Evolutionary conservation across 2,329 filamentous ascomycete genomes (phyloP), one percentile per base, ranked within the genome.

Genomic region (Nemania bipapillata): DNA sequence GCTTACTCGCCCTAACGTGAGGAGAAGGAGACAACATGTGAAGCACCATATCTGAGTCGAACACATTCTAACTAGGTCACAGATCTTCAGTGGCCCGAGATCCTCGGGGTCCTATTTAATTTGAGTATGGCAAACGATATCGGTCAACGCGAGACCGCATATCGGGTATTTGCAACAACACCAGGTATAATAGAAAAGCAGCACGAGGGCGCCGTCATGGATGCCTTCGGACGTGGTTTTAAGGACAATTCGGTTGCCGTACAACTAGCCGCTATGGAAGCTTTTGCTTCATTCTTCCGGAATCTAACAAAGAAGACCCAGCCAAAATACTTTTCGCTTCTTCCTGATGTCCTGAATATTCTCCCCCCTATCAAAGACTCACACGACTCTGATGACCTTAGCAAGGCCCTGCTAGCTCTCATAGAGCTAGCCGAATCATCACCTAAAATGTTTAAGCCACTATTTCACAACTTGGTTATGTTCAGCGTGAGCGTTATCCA

Each of bases 161-260:
- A 96, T 83, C 90, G 96, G 70, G 96, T 99, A 76, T 97, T 99
- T 80, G 91, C 94, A 52, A 95, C 94, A 1, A 98, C 95, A 0
- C 96, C 96, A 4, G 92, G 92, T 35, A 95, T 99, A 75, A 98
- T 99, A 76, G 94, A 97, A 82, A 95, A 91, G 81, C 93, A 97
- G 79, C 95, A 98, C 76, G 93, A 97, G 79, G 92, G 94, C 71
- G 90, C 92, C n/a, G 94, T 99, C 37, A 85, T 95, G 49, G 87
- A 89, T 71, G 94, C 96, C 15, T 99, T 99, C 79, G 90, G 92
- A 68, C 92, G 92, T 76, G 96, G 95, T 1, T 97, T 99, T 82
- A 93, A 92, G 77, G 96, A 99, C 81, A 90, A 91, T 61, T 90
- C 93, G 60, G 90, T 95, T 68, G 85, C 90, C 72, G 95, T 99